Evolutionary conservation across 2,329 filamentous ascomycete genomes (phyloP).

Genomic region (Fusarium nisikadoi): DNA sequence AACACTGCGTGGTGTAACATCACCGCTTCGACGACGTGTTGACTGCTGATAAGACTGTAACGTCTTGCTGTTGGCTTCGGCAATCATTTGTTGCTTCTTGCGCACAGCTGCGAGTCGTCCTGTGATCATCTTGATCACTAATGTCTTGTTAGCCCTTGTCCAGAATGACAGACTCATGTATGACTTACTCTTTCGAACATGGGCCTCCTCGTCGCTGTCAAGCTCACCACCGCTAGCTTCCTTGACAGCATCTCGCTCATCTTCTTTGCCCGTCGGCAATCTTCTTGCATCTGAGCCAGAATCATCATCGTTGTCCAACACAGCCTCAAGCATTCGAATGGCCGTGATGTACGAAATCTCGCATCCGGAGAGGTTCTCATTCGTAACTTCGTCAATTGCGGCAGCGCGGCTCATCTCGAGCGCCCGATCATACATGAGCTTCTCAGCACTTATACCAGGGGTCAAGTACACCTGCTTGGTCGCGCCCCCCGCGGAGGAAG

Average conservation of each 20-base stretch:
- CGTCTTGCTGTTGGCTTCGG: slow-evolving; percentile 63
- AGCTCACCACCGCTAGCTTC: slow-evolving; percentile 58
- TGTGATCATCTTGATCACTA: slow-evolving; percentile 72
- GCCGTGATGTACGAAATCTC: slow-evolving; percentile 94
- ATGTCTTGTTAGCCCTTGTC: slow-evolving; percentile 36
- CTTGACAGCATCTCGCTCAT: slow-evolving; percentile 51
- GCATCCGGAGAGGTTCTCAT: slow-evolving; percentile 86
- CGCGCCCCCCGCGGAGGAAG: slow-evolving; percentile 69
- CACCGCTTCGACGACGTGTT: slow-evolving; percentile 63
- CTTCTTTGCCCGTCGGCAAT: slow-evolving; percentile 53
- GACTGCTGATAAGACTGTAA: slow-evolving; percentile 57
- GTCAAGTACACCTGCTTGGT: slow-evolving; percentile 85
- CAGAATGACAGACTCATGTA: not conserved
- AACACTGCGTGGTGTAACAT: slow-evolving; percentile 65
- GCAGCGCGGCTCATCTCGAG: slow-evolving; percentile 96
- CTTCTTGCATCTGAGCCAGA: slow-evolving; percentile 41
- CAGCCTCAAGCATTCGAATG: slow-evolving; percentile 93
- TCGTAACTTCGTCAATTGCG: slow-evolving; percentile 94
- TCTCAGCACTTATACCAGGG: slow-evolving; percentile 91
- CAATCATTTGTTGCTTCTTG: slow-evolving; percentile 71
- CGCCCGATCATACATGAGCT: slow-evolving; percentile 97
- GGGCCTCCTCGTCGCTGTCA: slow-evolving; percentile 77
- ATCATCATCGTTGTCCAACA: slow-evolving; percentile 84
- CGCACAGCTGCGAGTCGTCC: slow-evolving; percentile 65
- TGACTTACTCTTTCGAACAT: slow-evolving; percentile 76